Conservation (phyloP, 306 rosid species). For the Alnus rubra region DNA sequence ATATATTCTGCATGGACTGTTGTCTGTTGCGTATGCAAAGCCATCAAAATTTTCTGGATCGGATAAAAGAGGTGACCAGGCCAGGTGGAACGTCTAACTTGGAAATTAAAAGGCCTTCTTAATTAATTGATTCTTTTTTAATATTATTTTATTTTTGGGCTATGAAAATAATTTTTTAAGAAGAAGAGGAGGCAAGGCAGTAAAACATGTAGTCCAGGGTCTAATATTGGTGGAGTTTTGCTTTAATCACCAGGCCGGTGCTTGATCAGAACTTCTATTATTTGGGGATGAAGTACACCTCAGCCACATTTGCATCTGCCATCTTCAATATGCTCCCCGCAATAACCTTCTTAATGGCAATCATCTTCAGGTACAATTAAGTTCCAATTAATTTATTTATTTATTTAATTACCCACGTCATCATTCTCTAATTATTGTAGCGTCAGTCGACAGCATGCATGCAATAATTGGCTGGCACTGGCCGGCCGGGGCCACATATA, state of each 20-base stretch:
- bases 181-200: background rate
- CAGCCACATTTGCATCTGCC: conserved; percentile 93
- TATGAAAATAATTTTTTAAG: background rate
- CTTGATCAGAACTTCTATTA: conserved; percentile 90
- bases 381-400: background rate
- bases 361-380: conserved; percentile 67
- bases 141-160: too few relatives aligned
- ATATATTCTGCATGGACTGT: too few relatives aligned
- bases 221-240: conserved; percentile 17
- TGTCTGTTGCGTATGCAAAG: too few relatives aligned
- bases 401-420: background rate
- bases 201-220: too few relatives aligned
- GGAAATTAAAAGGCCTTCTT: too few relatives aligned
- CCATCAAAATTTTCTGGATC: too few relatives aligned
- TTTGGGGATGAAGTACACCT: conserved; percentile 87
- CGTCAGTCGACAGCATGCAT: conserved; percentile 2
- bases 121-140: too few relatives aligned
- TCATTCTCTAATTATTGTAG: conserved; percentile 22
- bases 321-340: conserved; percentile 83
- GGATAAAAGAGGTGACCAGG: too few relatives aligned
- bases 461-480: conserved; percentile 4
- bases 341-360: conserved; percentile 86
- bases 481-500: too few relatives aligned
- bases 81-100: too few relatives aligned
- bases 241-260: conserved; percentile 70